Evolutionary conservation across 2,329 filamentous ascomycete genomes (phyloP), one percentile per base, ranked within the genome.

Genomic region (Apiospora sp.): DNA sequence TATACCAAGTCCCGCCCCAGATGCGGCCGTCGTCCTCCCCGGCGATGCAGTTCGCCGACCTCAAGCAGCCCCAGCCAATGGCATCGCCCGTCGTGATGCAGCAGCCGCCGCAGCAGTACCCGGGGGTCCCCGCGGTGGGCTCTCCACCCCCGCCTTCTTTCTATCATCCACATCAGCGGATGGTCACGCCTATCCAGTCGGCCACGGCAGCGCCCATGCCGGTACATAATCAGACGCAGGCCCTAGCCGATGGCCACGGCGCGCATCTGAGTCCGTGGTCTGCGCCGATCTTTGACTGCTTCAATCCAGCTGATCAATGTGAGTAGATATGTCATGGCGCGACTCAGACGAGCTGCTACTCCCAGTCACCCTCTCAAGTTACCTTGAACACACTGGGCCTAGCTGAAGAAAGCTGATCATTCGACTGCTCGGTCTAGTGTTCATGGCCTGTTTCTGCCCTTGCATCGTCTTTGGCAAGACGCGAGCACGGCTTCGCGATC

Each of bases 381-480:
- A 41, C 10, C 37, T 41, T 41, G 37, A 41, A 2, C 37, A 41
- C 37, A 41, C 6, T 41, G 10, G 37, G 37, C 6, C 8, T 41
- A 16, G 51, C 10, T 19, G 14, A 19, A 16, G 27, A 22, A 13
- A 22, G 27, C 27, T 19, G 16, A n/a, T 49, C 22, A 2, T 22
- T 3, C 16, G 16, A 4, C 19, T n/a, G n/a, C 46, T n/a, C 3
- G 22, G n/a, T 16, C 19, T 19, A 46, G 41, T 46, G 24, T 68
- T 68, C 22, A 48, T 46, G 46, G 67, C 67, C 4, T 68, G 41
- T 22, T 46, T 68, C 12, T 22, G 41, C n/a, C 67, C 67, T 13
- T 68, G 67, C n/a, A 48, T 68, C 14, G 67, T 48, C 67, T 68
- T 68, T 13, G 67, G 67, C n/a, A 68, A 68, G 67, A 68, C 41